Percentiles rank a stretch among this genome's conserved stretches.
Evolutionary conservation across 139 green algal genomes (phyloP).

Genomic region (Closterium sp.): DNA sequence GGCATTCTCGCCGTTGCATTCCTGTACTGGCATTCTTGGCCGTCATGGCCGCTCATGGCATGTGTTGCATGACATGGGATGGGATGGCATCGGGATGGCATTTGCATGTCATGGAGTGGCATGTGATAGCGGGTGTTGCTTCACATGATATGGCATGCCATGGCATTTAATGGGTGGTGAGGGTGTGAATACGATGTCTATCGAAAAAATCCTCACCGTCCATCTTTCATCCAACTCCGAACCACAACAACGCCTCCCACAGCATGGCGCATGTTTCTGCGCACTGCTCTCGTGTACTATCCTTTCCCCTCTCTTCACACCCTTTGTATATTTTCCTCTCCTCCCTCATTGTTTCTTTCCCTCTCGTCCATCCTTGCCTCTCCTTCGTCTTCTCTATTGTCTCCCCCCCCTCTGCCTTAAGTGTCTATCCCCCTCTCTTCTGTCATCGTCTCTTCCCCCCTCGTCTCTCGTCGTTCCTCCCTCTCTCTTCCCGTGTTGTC

Average conservation of each 20-base stretch:
- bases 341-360: neutral
- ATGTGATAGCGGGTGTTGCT: neutral
- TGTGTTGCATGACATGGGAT: neutral
- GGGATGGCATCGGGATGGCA: too few relatives aligned
- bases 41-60: neutral
- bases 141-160: neutral
- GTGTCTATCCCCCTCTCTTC: too few relatives aligned
- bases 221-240: constrained; percentile 6
- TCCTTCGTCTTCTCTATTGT: too few relatives aligned
- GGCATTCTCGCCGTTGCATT: neutral
- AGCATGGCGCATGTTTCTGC: neutral
- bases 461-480: neutral
- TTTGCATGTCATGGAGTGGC: neutral
- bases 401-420: too few relatives aligned
- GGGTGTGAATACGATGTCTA: neutral
- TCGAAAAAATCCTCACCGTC: too few relatives aligned
- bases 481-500: too few relatives aligned
- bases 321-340: neutral
- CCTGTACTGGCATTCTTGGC: neutral
- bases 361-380: neutral
- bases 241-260: neutral
- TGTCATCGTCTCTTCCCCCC: neutral
- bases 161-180: neutral
- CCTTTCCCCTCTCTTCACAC: neutral
- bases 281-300: neutral